Base-by-base conservation (phyloP, 2,329 filamentous ascomycete genomes). In the Anthostomella pinea region DNA sequence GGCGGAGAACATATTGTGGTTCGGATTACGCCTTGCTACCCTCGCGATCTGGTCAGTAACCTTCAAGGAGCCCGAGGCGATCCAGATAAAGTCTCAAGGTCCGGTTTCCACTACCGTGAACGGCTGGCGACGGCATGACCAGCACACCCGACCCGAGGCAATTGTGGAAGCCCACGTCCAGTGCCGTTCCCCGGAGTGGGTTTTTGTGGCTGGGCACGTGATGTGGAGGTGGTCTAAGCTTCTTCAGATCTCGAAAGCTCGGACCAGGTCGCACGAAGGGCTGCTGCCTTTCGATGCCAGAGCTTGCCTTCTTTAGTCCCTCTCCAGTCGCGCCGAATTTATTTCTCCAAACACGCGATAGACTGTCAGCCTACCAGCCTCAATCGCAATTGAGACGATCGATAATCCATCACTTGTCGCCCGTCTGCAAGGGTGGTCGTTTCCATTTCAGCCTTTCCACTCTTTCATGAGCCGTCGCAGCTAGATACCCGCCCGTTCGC, bases 261-360 rank as follows among this genome's bases (percentile, higher is more conserved):
- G 13, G 25, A 27, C 25, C 25, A 27, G 25, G n/a, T n/a, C n/a
- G n/a, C n/a, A n/a, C n/a, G n/a, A n/a, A n/a, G n/a, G n/a, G n/a
- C n/a, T n/a, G n/a, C n/a, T n/a, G n/a, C n/a, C n/a, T n/a, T n/a
- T n/a, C n/a, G n/a, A n/a, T n/a, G n/a, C n/a, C n/a, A n/a, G n/a
- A n/a, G 28, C 30, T 33, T 35, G 20, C 20, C 34, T 44, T 31
- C 29, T 42, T 30, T 30, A 20, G 23, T 32, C 30, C 27, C 30
- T 30, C 34, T 35, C 32, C 38, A 47, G 48, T 49, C 54, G 51
- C 51, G 58, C 58, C 56, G 55, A 59, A 60, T 57, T 58, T 56
- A 60, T 58, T 62, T 61, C 54, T 53, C 58, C 53, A 58, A 57
- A 57, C 53, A 56, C 56, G 56, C 57, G 54, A 53, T 53, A 33